These are phyloP conservation scores for Hsuehochloa calcarea DNA, from an alignment of 176 grass and related monocot species.

Conservation along the genomic window DNA sequence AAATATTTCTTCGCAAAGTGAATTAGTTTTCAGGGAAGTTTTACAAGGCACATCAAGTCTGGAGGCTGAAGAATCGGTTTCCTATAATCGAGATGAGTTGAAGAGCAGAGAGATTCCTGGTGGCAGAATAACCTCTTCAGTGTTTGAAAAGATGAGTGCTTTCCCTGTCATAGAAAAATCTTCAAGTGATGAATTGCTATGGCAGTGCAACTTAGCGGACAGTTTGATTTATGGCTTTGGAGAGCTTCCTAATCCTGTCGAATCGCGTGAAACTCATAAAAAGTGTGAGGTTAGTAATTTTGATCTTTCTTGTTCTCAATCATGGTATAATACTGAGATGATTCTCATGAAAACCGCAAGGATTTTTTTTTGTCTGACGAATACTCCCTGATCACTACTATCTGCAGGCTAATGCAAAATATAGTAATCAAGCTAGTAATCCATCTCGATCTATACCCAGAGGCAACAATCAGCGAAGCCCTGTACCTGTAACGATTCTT, in stretches of 20 bases:
- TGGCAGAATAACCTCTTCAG: background rate
- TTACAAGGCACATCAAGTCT: conserved; percentile 11
- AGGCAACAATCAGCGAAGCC: conserved; percentile 18
- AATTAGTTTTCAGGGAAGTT: conserved; percentile 2
- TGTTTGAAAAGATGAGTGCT: background rate
- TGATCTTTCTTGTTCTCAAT: background rate
- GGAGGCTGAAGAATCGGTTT: conserved; percentile 2
- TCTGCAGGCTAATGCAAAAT: conserved; percentile 50
- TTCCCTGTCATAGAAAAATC: background rate
- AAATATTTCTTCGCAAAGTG: conserved; percentile 1
- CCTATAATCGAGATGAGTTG: background rate
- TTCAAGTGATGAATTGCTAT: background rate
- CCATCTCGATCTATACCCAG: conserved; percentile 30
- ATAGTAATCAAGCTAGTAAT: background rate
- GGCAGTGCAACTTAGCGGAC: conserved; percentile 12
- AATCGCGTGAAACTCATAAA: background rate
- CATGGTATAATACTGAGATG: background rate
- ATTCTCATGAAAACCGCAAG: background rate
- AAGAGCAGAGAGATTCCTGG: conserved; percentile 15
- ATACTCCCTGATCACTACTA: background rate
- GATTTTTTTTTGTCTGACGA: background rate
- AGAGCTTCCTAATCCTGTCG: background rate
- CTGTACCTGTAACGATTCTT: conserved; percentile 36
- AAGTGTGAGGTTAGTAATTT: conserved; percentile 35
- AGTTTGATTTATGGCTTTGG: background rate